phyloP scores from a whole-genome alignment of 192 early-diverging fungal species.

The Rhizophagus clarus region DNA sequence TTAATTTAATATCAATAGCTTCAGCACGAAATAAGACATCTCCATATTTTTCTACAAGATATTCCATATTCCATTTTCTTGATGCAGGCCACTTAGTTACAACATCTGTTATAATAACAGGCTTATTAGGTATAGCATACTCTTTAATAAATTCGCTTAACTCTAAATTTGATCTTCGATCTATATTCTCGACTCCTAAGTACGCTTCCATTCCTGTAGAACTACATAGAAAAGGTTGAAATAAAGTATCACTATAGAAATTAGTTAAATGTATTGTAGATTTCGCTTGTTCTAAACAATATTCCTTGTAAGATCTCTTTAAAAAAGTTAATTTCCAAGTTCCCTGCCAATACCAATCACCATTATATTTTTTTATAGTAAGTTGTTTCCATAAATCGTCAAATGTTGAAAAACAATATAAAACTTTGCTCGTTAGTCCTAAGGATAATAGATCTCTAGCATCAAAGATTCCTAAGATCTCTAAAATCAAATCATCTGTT shows the following conservation, averaged over 20 bases:
- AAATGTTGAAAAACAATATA: slow-evolving; percentile 53
- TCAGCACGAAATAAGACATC: slow-evolving; percentile 61
- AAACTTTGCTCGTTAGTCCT: slow-evolving; percentile 46
- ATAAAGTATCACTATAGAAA: slow-evolving; percentile 68
- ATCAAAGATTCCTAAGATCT: slow-evolving; percentile 44
- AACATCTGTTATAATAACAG: slow-evolving; percentile 67
- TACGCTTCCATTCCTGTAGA: slow-evolving; percentile 49
- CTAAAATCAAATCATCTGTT: slow-evolving; percentile 57
- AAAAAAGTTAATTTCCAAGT: slow-evolving; percentile 63
- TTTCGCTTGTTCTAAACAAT: slow-evolving; percentile 17
- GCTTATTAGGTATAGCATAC: slow-evolving; percentile 56
- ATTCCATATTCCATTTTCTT: slow-evolving; percentile 59
- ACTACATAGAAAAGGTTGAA: slow-evolving; percentile 57
- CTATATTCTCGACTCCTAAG: slow-evolving; percentile 47
- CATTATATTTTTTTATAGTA: slow-evolving; percentile 51
- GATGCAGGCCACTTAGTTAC: slow-evolving; percentile 62
- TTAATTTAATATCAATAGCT: slow-evolving; percentile 59
- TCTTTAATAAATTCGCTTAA: slow-evolving; percentile 48
- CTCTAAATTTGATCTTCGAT: slow-evolving; percentile 47
- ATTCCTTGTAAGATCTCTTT: slow-evolving; percentile 33
- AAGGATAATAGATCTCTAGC: slow-evolving; percentile 45
- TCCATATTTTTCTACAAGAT: slow-evolving; percentile 45
- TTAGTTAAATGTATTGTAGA: slow-evolving; percentile 28
- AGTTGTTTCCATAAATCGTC: slow-evolving; percentile 67
- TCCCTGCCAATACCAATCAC: slow-evolving; percentile 51